These are phyloP conservation scores for Globisporangium uncinulatum DNA, from an alignment of 352 stramenopile species.

Conservation along the genomic window DNA sequence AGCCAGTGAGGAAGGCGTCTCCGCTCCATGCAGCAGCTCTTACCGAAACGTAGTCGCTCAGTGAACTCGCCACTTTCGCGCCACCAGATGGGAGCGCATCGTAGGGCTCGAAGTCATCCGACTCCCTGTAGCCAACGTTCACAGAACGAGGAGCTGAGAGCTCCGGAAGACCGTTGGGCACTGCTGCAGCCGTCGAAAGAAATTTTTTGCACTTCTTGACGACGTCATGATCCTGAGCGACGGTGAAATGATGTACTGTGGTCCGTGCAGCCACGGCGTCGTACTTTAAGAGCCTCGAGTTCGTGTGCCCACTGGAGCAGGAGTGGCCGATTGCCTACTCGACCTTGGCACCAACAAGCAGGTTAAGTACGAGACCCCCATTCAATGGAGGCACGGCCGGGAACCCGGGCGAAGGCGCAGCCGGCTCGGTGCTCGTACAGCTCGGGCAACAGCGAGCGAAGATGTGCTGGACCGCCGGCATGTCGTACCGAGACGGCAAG, in stretches of 20 bases:
- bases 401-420: too few species aligned
- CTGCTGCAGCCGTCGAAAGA: constrained; percentile 50
- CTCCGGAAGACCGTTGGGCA: too few species aligned
- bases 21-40: too few species aligned
- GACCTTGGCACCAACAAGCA: constrained; percentile 42
- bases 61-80: neutral
- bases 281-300: constrained; percentile 39
- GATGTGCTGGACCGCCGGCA: too few species aligned
- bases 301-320: constrained; percentile 31
- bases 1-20: too few species aligned
- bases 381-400: too few species aligned
- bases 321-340: constrained; percentile 52
- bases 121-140: neutral
- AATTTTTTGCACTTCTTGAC: constrained; percentile 53
- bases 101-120: neutral
- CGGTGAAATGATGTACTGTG: constrained; percentile 59
- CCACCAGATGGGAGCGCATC: neutral
- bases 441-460: too few species aligned
- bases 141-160: too few species aligned
- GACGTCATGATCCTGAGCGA: constrained; percentile 52
- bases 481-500: too few species aligned
- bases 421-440: too few species aligned
- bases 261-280: constrained; percentile 24
- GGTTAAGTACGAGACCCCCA: constrained; percentile 23
- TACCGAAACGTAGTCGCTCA: neutral